A percentile compares a stretch with the other conserved stretches of the same genome.
Conservation (phyloP, 2,329 filamentous ascomycete genomes). For the Ceratocystis destructans region DNA sequence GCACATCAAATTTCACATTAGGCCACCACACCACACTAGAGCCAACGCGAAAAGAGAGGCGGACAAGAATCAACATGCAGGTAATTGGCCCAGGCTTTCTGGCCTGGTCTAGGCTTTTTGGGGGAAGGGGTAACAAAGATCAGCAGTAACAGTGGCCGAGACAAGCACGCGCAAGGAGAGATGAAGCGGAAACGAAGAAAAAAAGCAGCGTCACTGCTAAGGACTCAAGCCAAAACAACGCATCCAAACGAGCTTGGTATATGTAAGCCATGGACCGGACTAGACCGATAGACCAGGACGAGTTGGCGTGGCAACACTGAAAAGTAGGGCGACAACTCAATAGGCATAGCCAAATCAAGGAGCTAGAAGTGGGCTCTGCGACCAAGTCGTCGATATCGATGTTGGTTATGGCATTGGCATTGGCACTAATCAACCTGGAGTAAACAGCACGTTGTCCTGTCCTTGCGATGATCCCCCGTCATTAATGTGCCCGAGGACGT, state of each 20-base stretch:
- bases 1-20: slow-evolving; percentile 7
- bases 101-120: not conserved
- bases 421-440: too few relatives aligned
- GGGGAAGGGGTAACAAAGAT: not conserved
- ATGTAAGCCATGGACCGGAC: not conserved
- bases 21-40: not conserved
- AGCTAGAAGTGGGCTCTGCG: too few relatives aligned
- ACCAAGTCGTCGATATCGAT: too few relatives aligned
- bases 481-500: not conserved
- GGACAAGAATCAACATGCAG: not conserved
- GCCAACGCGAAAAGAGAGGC: not conserved
- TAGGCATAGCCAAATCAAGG: not conserved
- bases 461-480: too few relatives aligned
- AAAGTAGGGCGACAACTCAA: not conserved
- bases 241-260: not conserved
- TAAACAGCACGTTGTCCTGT: not conserved
- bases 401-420: too few relatives aligned
- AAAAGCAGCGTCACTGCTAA: too few relatives aligned
- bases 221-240: not conserved
- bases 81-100: not conserved
- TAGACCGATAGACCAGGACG: not conserved
- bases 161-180: not conserved
- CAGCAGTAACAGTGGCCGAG: not conserved
- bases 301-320: not conserved
- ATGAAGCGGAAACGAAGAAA: not conserved